Evolutionary conservation across 192 early-diverging fungal species (phyloP).

Genomic region (Coemansia sp.): DNA sequence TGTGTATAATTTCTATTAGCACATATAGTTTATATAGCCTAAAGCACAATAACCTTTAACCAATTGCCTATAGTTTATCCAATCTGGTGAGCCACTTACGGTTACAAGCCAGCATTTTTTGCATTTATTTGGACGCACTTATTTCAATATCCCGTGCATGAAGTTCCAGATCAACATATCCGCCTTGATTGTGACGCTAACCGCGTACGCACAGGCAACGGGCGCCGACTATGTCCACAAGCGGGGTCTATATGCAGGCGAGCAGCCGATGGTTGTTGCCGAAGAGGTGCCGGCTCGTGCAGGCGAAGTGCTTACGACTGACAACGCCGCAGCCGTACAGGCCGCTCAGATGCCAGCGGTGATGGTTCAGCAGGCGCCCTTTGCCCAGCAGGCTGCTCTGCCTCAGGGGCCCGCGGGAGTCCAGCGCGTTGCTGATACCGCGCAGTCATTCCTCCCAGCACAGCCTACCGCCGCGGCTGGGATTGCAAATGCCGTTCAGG

Average conservation of each 20-base stretch:
- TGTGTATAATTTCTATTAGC: not conserved
- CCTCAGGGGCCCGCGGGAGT: not conserved
- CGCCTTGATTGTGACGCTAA: slow-evolving; percentile 27
- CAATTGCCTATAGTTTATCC: no score
- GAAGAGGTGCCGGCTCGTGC: slow-evolving; percentile 14
- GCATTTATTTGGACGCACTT: no score
- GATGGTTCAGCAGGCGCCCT: not conserved
- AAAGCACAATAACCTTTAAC: no score
- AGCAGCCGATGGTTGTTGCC: slow-evolving; percentile 15
- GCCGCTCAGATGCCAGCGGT: slow-evolving; percentile 7
- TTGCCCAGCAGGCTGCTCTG: slow-evolving; percentile 9
- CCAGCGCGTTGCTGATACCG: slow-evolving; percentile 28
- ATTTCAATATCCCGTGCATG: no score
- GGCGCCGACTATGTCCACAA: slow-evolving; percentile 3
- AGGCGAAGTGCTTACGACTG: not conserved
- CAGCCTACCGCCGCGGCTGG: slow-evolving; percentile 18
- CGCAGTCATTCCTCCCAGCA: slow-evolving; percentile 30
- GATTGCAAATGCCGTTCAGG: slow-evolving; percentile 20
- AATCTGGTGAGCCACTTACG: not conserved
- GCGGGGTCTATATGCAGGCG: slow-evolving; percentile 23
- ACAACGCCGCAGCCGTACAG: not conserved
- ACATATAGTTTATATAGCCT: not conserved
- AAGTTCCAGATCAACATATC: slow-evolving; percentile 35
- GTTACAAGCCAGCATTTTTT: no score
- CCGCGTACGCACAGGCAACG: slow-evolving; percentile 19